Evolutionary conservation across 495 filamentous ascomycete genomes (phyloP).

Genomic region (Tuber indicum): DNA sequence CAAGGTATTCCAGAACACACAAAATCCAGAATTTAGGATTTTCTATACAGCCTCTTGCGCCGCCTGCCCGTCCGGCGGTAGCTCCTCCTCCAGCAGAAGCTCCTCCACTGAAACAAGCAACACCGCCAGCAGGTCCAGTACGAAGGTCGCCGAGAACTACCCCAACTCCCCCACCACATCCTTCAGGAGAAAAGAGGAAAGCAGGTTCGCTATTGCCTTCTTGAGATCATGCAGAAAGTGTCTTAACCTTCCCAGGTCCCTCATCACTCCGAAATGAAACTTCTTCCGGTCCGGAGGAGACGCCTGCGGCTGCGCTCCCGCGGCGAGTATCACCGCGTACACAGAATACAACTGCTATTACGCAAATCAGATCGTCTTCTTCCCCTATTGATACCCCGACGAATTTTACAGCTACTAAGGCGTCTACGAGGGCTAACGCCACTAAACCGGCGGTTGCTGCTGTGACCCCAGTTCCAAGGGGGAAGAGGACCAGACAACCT

Average conservation of each 20-base stretch:
- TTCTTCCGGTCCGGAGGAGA: not conserved
- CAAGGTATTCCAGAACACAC: constrained; percentile 21
- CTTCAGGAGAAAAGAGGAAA: constrained; percentile 1
- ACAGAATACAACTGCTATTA: not conserved
- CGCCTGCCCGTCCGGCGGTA: not conserved
- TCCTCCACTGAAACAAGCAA: constrained; percentile 1
- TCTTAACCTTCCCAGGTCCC: not conserved
- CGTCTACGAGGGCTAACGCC: constrained; percentile 4
- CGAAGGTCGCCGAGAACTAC: constrained; percentile 9
- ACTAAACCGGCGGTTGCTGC: not conserved
- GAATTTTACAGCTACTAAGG: constrained; percentile 5
- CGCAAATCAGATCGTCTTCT: not conserved
- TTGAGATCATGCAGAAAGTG: not conserved
- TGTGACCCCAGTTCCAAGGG: constrained; percentile 30
- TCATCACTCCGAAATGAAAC: constrained; percentile 13
- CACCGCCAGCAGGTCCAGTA: constrained; percentile 8
- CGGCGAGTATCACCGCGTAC: constrained; percentile 18
- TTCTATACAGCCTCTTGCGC: constrained; percentile 23
- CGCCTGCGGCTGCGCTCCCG: not conserved
- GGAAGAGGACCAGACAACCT: constrained; percentile 32
- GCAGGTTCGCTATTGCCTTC: not conserved
- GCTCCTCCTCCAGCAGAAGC: not conserved
- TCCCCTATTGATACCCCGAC: constrained; percentile 4
- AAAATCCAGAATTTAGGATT: constrained; percentile 30
- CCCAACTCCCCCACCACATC: not conserved